Evolutionary conservation across 352 stramenopile genomes (phyloP), one percentile per base, ranked within the genome.

Genomic region (Thalassiosira exigua): DNA sequence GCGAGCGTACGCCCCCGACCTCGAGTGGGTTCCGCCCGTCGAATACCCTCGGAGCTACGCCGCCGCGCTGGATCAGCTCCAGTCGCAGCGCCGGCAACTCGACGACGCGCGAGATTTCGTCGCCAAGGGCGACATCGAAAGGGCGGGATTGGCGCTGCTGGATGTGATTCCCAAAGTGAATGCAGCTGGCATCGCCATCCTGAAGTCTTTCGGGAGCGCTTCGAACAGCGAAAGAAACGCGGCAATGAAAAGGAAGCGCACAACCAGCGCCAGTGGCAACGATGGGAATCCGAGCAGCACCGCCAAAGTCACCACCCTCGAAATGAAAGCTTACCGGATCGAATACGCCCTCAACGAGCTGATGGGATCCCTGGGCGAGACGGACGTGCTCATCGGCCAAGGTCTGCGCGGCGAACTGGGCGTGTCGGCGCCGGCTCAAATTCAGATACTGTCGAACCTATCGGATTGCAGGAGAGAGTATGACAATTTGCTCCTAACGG

Each of bases 351-450:
- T 88, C 9, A 62, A 86, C 51, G 75, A 90, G 39, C 33, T 90
- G 7, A 50, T 82, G 0, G 75, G 39, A 26, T 76, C 57, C 21
- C 81, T 84, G 36, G 76, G 75, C 48, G 66, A 84, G 42, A 64
- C 29, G 41, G 87, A 93, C 70, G 57, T 91, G 3, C 56, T 85
- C 12, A 88, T 93, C 65, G 87, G 87, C 26, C 87, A 93, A 77
- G 85, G 59, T 22, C 53, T 93, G 2, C 58, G 78, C 9, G 87
- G 87, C 27, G 33, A 91, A 27, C 54, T 93, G 17, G 87, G 87
- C n/a, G 74, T 73, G 1, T 77, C 71, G 24, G 68, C 85, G 30
- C 69, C 80, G n/a, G 85, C 82, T 32, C 87, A 93, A 77, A 72
- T 93, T 52, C 69, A 83, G 44, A 86, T 93, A 51, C 57, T 92